Evolutionary conservation across 257 asterid genomes (phyloP).

Genomic region (Scutellaria galericulata): DNA sequence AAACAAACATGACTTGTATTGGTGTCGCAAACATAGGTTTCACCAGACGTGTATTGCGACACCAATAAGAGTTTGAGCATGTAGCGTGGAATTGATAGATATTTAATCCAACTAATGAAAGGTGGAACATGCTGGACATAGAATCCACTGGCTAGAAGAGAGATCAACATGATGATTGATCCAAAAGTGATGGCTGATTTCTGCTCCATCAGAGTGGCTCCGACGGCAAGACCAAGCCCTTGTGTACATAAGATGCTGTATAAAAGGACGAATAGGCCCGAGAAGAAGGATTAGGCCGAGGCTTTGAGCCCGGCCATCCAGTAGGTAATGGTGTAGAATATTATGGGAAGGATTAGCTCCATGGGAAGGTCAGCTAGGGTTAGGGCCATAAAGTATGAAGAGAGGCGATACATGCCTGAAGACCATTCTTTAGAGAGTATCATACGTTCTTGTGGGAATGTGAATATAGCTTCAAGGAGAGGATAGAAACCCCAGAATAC

Average conservation of each 20-base stretch:
- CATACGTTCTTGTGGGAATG: conserved; percentile 68
- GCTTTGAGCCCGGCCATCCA: conserved; percentile 78
- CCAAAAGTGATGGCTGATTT: conserved; percentile 58
- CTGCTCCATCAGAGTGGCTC: conserved; percentile 65
- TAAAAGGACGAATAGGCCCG: conserved; percentile 49
- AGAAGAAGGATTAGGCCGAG: conserved; percentile 44
- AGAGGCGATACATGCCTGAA: conserved; percentile 81
- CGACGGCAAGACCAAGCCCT: conserved; percentile 81
- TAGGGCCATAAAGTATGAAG: conserved; percentile 76
- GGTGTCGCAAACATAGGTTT: conserved; percentile 51
- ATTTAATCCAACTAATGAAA: conserved; percentile 71
- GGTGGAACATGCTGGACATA: conserved; percentile 64
- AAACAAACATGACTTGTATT: conserved; percentile 40
- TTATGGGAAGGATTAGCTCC: conserved; percentile 75
- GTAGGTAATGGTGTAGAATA: conserved; percentile 54
- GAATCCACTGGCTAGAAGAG: conserved; percentile 61
- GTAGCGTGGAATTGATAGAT: conserved; percentile 57
- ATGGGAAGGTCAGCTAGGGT: conserved; percentile 74
- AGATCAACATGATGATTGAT: conserved; percentile 60
- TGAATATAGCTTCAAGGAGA: conserved; percentile 70
- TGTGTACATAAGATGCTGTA: conserved; percentile 55
- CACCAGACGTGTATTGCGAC: conserved; percentile 52
- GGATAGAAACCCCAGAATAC: conserved; percentile 81
- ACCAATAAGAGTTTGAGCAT: conserved; percentile 58
- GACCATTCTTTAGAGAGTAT: conserved; percentile 75